A percentile compares a stretch with the other conserved stretches of the same genome.
These are phyloP conservation scores for Diatrype stigma DNA, from an alignment of 2,329 filamentous ascomycete genomes.

Conservation along the genomic window DNA sequence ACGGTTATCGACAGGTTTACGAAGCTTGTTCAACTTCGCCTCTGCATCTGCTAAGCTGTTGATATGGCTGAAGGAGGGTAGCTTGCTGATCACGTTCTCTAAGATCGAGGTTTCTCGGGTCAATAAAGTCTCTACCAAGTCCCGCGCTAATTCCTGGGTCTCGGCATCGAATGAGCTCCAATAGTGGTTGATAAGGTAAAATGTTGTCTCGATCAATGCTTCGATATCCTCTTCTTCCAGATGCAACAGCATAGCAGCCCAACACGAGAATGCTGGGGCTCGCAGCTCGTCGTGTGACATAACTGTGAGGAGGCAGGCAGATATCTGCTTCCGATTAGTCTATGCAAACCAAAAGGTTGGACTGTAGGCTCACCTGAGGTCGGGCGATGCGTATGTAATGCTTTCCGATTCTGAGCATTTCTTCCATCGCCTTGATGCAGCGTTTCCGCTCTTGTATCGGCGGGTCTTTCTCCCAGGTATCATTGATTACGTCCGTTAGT, in stretches of 20 bases:
- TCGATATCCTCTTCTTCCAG: slow-evolving; percentile 77
- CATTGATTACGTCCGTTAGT: slow-evolving; percentile 75
- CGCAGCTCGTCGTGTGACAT: slow-evolving; percentile 72
- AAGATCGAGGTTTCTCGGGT: slow-evolving; percentile 59
- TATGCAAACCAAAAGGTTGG: neutral
- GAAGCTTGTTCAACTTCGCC: slow-evolving; percentile 58
- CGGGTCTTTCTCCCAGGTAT: slow-evolving; percentile 51
- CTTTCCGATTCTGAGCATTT: slow-evolving; percentile 77
- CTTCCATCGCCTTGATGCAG: slow-evolving; percentile 78
- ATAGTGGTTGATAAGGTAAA: slow-evolving; percentile 79
- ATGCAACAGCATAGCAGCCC: slow-evolving; percentile 71
- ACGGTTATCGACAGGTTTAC: slow-evolving; percentile 60
- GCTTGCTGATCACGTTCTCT: slow-evolving; percentile 62
- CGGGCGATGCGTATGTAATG: slow-evolving; percentile 72
- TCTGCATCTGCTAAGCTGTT: slow-evolving; percentile 66
- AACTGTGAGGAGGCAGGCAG: slow-evolving; percentile 85
- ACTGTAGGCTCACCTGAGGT: slow-evolving; percentile 64
- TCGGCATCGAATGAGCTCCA: slow-evolving; percentile 65
- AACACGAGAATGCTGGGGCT: slow-evolving; percentile 75
- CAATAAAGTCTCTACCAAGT: slow-evolving; percentile 62
- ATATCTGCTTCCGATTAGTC: slow-evolving; percentile 56
- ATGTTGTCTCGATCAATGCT: slow-evolving; percentile 78
- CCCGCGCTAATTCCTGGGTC: slow-evolving; percentile 56
- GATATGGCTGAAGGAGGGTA: slow-evolving; percentile 75
- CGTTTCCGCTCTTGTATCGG: slow-evolving; percentile 65